These are phyloP conservation scores for Hypoxylon sp. DNA, from an alignment of 2,329 filamentous ascomycete genomes.

Conservation along the genomic window DNA sequence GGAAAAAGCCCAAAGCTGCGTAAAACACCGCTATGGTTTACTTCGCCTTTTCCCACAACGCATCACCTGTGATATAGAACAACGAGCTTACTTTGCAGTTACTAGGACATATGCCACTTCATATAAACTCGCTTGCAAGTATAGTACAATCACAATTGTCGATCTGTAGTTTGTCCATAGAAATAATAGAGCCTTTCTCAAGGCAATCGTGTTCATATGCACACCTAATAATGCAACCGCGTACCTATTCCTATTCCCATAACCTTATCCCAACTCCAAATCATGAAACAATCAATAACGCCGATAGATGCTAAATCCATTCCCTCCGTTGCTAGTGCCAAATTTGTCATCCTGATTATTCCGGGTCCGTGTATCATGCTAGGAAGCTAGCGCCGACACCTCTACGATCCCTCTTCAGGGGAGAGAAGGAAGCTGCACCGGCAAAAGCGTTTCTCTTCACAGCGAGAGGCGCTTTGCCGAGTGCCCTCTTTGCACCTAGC, in stretches of 20 bases:
- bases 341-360: slow-evolving; percentile 29
- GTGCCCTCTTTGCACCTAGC: slow-evolving; percentile 47
- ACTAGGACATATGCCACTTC: not conserved
- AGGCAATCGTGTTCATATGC: slow-evolving; percentile 45
- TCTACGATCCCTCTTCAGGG: slow-evolving; percentile 78
- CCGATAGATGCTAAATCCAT: slow-evolving; percentile 44
- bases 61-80: not conserved
- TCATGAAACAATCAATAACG: slow-evolving; percentile 32
- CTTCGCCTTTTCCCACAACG: not conserved
- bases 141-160: slow-evolving; percentile 6
- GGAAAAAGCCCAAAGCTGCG: slow-evolving; percentile 44
- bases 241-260: slow-evolving; percentile 44
- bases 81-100: not conserved
- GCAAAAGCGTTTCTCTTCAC: slow-evolving; percentile 65
- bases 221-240: slow-evolving; percentile 43
- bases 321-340: slow-evolving; percentile 21
- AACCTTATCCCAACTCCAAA: slow-evolving; percentile 32
- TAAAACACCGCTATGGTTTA: slow-evolving; percentile 5
- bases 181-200: slow-evolving; percentile 23
- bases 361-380: slow-evolving; percentile 56
- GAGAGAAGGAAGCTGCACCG: slow-evolving; percentile 73
- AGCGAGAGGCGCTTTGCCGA: slow-evolving; percentile 58
- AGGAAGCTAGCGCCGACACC: slow-evolving; percentile 74
- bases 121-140: not conserved
- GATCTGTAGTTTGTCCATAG: slow-evolving; percentile 2